These are phyloP conservation scores for Pinus tabuliformis DNA, from an alignment of 75 land plant genomes.

Conservation along the genomic window DNA sequence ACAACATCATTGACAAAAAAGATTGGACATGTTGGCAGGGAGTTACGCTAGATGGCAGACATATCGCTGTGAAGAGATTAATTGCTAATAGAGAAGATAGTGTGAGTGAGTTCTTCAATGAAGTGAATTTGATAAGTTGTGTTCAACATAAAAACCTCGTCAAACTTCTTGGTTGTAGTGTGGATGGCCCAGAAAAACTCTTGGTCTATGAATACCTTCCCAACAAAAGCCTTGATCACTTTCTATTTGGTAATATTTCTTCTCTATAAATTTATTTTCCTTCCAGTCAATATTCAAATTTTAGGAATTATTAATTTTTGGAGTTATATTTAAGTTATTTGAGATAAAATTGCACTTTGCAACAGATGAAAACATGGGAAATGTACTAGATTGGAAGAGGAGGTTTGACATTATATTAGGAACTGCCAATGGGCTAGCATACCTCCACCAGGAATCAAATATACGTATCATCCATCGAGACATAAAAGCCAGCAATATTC, in stretches of 20 bases:
- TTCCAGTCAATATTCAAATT: too few relatives aligned
- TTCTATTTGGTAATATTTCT: constrained; percentile 29
- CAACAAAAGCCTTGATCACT: constrained; percentile 30
- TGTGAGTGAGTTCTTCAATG: constrained; percentile 40
- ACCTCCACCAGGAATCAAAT: constrained; percentile 35
- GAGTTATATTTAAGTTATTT: constrained; percentile 1
- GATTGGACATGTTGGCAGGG: constrained; percentile 13
- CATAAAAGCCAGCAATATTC: constrained; percentile 47
- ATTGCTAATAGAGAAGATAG: constrained; percentile 23
- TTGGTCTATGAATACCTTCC: constrained; percentile 40
- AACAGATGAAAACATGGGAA: neutral
- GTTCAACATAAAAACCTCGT: too few relatives aligned
- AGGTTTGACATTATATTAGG: constrained; percentile 36
- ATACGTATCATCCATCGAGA: constrained; percentile 7
- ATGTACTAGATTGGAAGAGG: constrained; percentile 18
- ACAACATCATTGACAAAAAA: neutral
- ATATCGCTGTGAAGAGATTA: constrained; percentile 31
- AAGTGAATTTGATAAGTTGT: constrained; percentile 2
- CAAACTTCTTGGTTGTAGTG: too few relatives aligned
- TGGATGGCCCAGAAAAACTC: constrained; percentile 34
- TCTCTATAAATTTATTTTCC: too few relatives aligned
- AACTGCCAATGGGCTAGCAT: constrained; percentile 34
- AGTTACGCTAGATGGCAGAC: constrained; percentile 27
- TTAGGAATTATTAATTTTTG: neutral
- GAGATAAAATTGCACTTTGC: neutral